Evolutionary conservation across 352 stramenopile species (phyloP).

Genomic region (Peronospora destructor): DNA sequence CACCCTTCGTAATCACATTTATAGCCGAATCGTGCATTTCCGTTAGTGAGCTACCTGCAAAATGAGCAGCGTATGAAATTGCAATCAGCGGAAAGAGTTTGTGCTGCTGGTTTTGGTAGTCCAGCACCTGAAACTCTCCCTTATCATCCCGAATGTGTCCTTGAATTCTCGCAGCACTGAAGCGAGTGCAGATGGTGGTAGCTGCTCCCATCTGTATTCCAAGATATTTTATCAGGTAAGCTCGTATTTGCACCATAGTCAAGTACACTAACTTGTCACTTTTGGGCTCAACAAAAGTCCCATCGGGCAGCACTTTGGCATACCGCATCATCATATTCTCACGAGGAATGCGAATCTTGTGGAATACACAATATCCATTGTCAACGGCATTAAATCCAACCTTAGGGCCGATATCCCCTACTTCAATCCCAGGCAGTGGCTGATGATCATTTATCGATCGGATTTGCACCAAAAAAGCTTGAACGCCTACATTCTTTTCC

Average conservation of each 20-base stretch:
- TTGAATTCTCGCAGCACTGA: conserved; percentile 45
- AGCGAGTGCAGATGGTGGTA: conserved; percentile 45
- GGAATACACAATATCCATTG: conserved; percentile 27
- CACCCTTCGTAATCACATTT: conserved; percentile 30
- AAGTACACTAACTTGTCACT: conserved; percentile 65
- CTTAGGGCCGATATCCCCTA: conserved; percentile 29
- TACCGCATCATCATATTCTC: conserved; percentile 30
- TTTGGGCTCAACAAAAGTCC: conserved; percentile 50
- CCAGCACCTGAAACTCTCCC: conserved; percentile 47
- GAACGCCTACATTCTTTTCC: conserved; percentile 23
- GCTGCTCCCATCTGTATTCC: conserved; percentile 13
- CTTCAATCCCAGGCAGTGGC: conserved; percentile 24
- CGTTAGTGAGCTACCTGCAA: conserved; percentile 26
- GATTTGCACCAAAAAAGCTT: conserved; percentile 27
- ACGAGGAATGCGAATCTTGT: conserved; percentile 22
- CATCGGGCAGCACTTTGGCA: conserved; percentile 43
- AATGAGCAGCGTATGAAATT: conserved; percentile 23
- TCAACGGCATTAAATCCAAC: conserved; percentile 27
- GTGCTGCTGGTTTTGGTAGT: conserved; percentile 57
- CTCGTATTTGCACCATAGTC: conserved; percentile 45
- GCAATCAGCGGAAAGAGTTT: conserved; percentile 40
- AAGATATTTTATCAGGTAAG: conserved; percentile 21
- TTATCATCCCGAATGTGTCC: conserved; percentile 33
- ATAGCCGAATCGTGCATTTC: conserved; percentile 33
- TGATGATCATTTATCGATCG: conserved; percentile 23